These are phyloP conservation scores for Phytopythium helicoides DNA, from an alignment of 352 stramenopile genomes.

Conservation along the genomic window DNA sequence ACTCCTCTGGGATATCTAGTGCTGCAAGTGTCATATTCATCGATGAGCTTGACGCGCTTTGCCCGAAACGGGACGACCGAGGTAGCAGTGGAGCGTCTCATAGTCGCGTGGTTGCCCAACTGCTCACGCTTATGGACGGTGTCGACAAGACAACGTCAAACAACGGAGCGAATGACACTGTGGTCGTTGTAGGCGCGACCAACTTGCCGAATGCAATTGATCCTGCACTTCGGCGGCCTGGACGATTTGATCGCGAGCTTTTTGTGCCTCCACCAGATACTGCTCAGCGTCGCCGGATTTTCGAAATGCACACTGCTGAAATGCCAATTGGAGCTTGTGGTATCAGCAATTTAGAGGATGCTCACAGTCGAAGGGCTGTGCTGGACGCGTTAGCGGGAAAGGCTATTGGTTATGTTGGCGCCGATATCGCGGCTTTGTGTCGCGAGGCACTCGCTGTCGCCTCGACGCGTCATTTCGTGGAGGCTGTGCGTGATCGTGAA, in stretches of 20 bases:
- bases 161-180: slow-evolving; percentile 57
- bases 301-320: slow-evolving; percentile 44
- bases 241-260: slow-evolving; percentile 81
- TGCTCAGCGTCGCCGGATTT: slow-evolving; percentile 53
- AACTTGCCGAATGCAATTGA: slow-evolving; percentile 94
- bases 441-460: slow-evolving; percentile 69
- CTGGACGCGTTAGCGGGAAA: slow-evolving; percentile 38
- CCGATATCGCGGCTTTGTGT: slow-evolving; percentile 77
- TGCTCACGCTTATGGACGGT: slow-evolving; percentile 95
- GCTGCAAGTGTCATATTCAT: slow-evolving; percentile 90
- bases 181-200: slow-evolving; percentile 94
- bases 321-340: slow-evolving; percentile 5
- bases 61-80: slow-evolving; percentile 85
- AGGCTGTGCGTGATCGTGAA: slow-evolving; percentile 42
- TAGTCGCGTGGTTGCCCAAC: slow-evolving; percentile 90
- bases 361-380: slow-evolving; percentile 22
- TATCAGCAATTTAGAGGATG: neutral
- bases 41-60: slow-evolving; percentile 96
- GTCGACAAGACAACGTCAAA: slow-evolving; percentile 46
- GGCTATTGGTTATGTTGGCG: slow-evolving; percentile 75
- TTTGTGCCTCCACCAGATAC: slow-evolving; percentile 50
- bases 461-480: slow-evolving; percentile 61
- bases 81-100: slow-evolving; percentile 31
- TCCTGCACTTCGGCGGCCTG: slow-evolving; percentile 65
- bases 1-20: slow-evolving; percentile 14